Base-by-base conservation (phyloP, 768 basidiomycete species). In the Lactifluus rugatus region DNA sequence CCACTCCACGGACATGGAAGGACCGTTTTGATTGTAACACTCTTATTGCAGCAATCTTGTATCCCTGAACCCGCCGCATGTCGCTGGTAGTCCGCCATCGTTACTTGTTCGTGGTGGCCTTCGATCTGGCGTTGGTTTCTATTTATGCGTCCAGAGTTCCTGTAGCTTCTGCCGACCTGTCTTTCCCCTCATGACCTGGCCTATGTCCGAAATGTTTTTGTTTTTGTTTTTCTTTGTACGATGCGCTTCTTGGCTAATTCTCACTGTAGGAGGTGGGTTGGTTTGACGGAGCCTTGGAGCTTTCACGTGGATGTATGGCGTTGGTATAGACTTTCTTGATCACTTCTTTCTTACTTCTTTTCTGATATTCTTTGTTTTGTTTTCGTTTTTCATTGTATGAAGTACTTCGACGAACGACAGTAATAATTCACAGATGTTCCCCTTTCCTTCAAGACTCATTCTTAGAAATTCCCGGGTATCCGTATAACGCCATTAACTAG, bases 1-100 rank as follows among this genome's bases (percentile, higher is more conserved):
- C 60, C 62, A 63, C 44, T 14, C 51, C 62, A 63, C 56, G 62
- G 60, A 63, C 58, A 62, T 41, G 62, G 56, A 61, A 55, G 50
- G 52, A 62, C 59, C 49, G 42, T 56, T 52, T 60, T 60, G 59
- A 54, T 61, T 62, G 61, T 62, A 62, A 60, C 21, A 62, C 46
- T 31, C 37, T 46, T 48, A 28, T 26, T 37, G 53, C 48, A 50
- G 42, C 57, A 48, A 37, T 49, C 52, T 54, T 62, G 61, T 62
- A 62, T 62, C 53, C 41, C 42, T 59, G 48, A 54, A 60, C 14
- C 49, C 21, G 25, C 36, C 44, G 26, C 23, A n/a, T n/a, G 41
- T 61, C 48, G 42, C 39, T 60, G 59, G 59, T 47, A 25, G 34
- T 49, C 48, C 39, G 42, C 41, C 41, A 41, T 45, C 28, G 44